A percentile compares a stretch with the other conserved stretches of the same genome.
These are phyloP conservation scores for Nicotiana obtusifolia DNA, from an alignment of 257 asterid genomes.

Conservation along the genomic window DNA sequence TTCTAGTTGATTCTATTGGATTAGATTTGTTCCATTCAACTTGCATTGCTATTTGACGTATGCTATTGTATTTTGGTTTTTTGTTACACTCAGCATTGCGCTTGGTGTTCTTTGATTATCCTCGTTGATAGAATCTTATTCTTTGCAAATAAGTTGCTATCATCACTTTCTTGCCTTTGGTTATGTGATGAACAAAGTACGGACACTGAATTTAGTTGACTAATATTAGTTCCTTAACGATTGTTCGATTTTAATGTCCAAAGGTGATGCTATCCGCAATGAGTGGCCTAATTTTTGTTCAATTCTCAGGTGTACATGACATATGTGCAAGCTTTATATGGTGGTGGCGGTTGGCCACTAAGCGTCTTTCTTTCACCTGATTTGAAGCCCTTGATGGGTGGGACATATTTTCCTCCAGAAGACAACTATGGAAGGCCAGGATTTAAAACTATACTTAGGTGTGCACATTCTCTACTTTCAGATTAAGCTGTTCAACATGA, in stretches of 20 bases:
- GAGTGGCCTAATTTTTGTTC: neutral
- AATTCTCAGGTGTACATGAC: slow-evolving; percentile 85
- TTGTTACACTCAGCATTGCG: neutral
- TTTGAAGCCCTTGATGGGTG: slow-evolving; percentile 96
- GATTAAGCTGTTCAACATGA: neutral
- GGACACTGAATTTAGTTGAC: neutral
- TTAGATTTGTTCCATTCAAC: neutral
- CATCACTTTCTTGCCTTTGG: neutral
- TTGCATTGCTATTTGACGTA: neutral
- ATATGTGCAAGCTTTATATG: slow-evolving; percentile 84
- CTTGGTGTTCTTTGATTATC: neutral
- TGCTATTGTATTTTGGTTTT: neutral
- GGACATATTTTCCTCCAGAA: slow-evolving; percentile 95
- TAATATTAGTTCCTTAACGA: neutral
- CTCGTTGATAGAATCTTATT: neutral
- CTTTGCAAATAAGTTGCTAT: neutral
- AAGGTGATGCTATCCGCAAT: neutral
- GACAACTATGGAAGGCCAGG: slow-evolving; percentile 94
- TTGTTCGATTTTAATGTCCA: neutral
- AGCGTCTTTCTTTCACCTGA: slow-evolving; percentile 88
- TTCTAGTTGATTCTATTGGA: neutral
- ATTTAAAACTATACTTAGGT: slow-evolving; percentile 84
- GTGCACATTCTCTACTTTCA: slow-evolving; percentile 8
- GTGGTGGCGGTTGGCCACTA: slow-evolving; percentile 99
- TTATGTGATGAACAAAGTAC: neutral